Evolutionary conservation across 2,329 filamentous ascomycete species (phyloP).

Genomic region (Claviceps monticola): DNA sequence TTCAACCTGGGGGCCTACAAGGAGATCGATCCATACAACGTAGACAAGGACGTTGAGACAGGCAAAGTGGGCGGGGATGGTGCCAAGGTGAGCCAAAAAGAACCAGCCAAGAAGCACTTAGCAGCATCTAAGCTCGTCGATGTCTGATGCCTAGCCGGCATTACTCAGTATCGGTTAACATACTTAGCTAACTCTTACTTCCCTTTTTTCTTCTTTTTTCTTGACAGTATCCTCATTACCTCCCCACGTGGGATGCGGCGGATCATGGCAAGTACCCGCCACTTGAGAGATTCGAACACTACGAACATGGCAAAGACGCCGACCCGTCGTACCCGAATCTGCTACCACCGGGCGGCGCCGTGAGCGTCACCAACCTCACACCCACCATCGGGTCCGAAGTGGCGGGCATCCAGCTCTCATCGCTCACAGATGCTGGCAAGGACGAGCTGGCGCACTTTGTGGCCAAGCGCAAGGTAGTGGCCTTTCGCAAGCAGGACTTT

Average conservation of each 20-base stretch:
- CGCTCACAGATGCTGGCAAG: constrained; percentile 53
- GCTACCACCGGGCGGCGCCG: constrained; percentile 30
- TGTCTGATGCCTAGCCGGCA: no score
- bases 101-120: not conserved
- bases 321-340: constrained; percentile 57
- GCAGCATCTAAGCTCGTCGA: not conserved
- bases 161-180: not conserved
- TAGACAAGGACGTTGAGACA: constrained; percentile 15
- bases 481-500: constrained; percentile 65
- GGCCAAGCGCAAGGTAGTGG: constrained; percentile 63
- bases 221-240: constrained; percentile 52
- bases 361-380: constrained; percentile 46
- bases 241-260: constrained; percentile 55
- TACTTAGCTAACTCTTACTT: no score
- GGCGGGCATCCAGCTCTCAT: constrained; percentile 55
- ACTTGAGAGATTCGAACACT: constrained; percentile 55
- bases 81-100: constrained; percentile 12
- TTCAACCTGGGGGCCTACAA: constrained; percentile 18
- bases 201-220: not conserved
- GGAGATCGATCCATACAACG: constrained; percentile 14
- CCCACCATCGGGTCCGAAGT: constrained; percentile 64
- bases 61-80: constrained; percentile 15
- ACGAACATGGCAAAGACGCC: constrained; percentile 64
- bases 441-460: constrained; percentile 66
- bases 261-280: constrained; percentile 43